Base-by-base conservation (phyloP, 345 rosid genomes). In the Chamaenerion angustifolium region DNA sequence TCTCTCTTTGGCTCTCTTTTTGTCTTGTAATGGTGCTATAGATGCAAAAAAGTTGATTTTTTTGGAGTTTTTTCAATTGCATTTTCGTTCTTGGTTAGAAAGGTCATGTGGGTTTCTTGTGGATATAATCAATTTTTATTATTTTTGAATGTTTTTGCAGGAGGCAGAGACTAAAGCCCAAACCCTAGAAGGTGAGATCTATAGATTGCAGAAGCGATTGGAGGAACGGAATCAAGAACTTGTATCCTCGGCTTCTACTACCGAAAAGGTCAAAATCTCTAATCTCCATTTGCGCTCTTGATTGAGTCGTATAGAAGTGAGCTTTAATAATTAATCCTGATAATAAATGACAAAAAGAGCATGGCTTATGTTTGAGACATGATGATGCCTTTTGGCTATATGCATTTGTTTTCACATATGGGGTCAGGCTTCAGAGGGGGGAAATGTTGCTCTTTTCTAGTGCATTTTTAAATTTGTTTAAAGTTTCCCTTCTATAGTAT, bases 91-190 rank as follows among this genome's bases (percentile, higher is more conserved):
- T 27, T 40, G 18, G 12, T 50, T 50, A 14, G 1, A 8, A 43
- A 52, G 50, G 50, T 56, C 48, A 58, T 57, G 37, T 31, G 37
- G 37, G 37, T 31, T 31, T 31, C 37, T 31, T 31, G 37, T 31
- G 37, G 8, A 31, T 31, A 7, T 1, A 31, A 31, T 31, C 37
- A 31, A 31, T 49, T 16, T 8, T 40, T 16, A 17, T 43, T 42
- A 60, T 45, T 27, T 41, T 13, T 48, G 52, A 35, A 56, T 15
- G 49, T 44, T 56, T 44, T 62, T 42, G 21, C 72, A 86, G 96
- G 87, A 83, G 64, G 95, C 93, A 11, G 95, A 92, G 66, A 62
- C 54, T n/a, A 83, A 74, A 62, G 93, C 75, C 25, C 78, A 68
- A 65, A 60, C 51, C 55, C 75, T 82, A 94, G 95, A 82, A 63